Evolutionary conservation across 805 yeast genomes (phyloP), one percentile per base, ranked within the genome.

Genomic region (Yamadazyma laniorum): DNA sequence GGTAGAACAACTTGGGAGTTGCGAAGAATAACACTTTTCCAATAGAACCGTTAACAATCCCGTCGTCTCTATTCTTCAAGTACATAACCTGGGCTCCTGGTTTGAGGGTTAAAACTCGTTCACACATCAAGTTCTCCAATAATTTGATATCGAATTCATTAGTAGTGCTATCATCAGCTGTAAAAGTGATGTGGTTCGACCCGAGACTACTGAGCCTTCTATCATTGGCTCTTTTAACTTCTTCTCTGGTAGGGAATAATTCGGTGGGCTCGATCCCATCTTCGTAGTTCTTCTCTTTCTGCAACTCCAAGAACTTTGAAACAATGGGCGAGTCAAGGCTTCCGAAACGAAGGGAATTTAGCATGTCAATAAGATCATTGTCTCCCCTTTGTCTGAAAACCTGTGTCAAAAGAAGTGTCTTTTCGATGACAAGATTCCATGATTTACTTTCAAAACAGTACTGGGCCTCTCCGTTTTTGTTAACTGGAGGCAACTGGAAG

Each of bases 11-110:
- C 11, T 40, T 44, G 6, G 37, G 44, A 2, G 61, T 55, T 34
- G 74, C 60, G 47, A 84, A 81, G 13, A 74, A 79, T 6, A 78
- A 49, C 1, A 93, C 82, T 26, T 72, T 77, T 0, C 99, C 99
- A 26, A 91, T 67, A 0, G 96, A 78, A 3, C 99, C 99, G 62
- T 93, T 93, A 28, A 93, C 98, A 26, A 93, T 65, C 2, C 70
- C 63, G 7, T 79, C 83, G 47, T 86, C 90, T 19, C 75, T 71
- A 56, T 93, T 93, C 51, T 85, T 87, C 48, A 93, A 63, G 72
- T 87, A 80, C 96, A 93, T 90, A 1, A 93, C 97, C 59, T 93
- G 99, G 0, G 96, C 95, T 25, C 87, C 88, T 38, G 77, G 80
- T 57, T 90, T 91, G 47, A 93, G 63, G 2, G 66, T 70, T 12